Percentiles rank a stretch among this genome's conserved stretches.
These are phyloP conservation scores for Umbilicus rupestris DNA, from an alignment of 164 flowering plant species.

Conservation along the genomic window DNA sequence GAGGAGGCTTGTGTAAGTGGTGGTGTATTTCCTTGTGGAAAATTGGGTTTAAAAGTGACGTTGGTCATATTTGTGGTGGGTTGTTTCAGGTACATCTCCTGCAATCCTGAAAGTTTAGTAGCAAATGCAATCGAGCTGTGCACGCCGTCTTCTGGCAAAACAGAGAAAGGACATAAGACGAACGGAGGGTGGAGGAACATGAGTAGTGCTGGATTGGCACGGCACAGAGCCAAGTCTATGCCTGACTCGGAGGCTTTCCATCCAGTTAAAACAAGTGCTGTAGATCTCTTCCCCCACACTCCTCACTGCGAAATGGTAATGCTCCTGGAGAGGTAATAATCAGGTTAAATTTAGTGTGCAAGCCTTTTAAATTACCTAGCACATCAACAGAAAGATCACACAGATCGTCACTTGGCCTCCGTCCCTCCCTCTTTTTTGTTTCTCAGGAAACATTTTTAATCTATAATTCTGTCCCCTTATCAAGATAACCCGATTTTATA, in stretches of 20 bases:
- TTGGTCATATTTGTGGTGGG: conserved; percentile 4
- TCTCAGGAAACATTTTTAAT: no score
- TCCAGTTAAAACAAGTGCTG: conserved; percentile 76
- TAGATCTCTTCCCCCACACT: conserved; percentile 3
- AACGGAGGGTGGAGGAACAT: conserved; percentile 79
- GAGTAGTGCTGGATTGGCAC: conserved; percentile 81
- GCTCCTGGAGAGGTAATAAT: conserved; percentile 62
- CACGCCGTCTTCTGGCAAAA: conserved; percentile 56
- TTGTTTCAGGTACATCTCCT: conserved; percentile 72
- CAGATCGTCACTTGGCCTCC: no score
- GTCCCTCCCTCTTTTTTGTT: no score
- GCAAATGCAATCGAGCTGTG: conserved; percentile 92
- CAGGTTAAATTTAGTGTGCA: background rate
- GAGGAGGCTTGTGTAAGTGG: conserved; percentile 12
- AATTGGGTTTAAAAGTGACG: background rate
- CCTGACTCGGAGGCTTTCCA: conserved; percentile 79
- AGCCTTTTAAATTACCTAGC: background rate
- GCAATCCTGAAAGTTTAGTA: conserved; percentile 86
- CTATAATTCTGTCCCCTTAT: no score
- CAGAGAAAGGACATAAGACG: conserved; percentile 49
- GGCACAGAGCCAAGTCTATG: conserved; percentile 88
- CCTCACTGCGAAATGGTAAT: conserved; percentile 5
- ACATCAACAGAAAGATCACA: no score
- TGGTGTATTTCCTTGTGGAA: background rate
- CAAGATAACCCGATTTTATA: no score